A percentile compares a stretch with the other conserved stretches of the same genome.
Evolutionary conservation across 169 alveolate species (phyloP).

Genomic region (Plasmodium relictum): DNA sequence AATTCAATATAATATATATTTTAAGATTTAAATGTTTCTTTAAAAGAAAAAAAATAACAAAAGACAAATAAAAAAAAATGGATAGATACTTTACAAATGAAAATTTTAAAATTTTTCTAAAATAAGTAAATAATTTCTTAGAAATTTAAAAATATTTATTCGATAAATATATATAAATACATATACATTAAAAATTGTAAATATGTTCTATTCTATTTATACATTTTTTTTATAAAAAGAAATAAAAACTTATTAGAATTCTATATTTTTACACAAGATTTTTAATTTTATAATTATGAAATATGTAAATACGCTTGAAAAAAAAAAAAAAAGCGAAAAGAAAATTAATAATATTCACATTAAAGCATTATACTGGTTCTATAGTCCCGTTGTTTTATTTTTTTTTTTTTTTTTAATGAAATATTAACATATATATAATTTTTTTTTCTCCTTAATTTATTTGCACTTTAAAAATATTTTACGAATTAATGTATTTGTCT

Average conservation of each 20-base stretch:
- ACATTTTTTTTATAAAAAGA: no score
- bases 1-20: background rate
- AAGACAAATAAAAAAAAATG: no score
- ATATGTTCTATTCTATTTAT: no score
- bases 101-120: background rate
- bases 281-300: no score
- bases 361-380: background rate
- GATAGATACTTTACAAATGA: no score
- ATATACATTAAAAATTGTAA: background rate
- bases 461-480: background rate
- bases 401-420: background rate
- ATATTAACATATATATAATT: background rate
- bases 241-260: no score
- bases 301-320: no score
- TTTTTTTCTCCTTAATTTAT: background rate
- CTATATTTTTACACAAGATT: no score
- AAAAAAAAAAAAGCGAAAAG: no score
- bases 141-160: background rate
- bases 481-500: background rate
- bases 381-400: background rate
- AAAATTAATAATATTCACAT: background rate
- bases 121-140: background rate
- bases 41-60: background rate
- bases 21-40: conserved; percentile 1
- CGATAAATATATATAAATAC: background rate